Conservation (phyloP, 306 rosid species). For the Alnus glutinosa region DNA sequence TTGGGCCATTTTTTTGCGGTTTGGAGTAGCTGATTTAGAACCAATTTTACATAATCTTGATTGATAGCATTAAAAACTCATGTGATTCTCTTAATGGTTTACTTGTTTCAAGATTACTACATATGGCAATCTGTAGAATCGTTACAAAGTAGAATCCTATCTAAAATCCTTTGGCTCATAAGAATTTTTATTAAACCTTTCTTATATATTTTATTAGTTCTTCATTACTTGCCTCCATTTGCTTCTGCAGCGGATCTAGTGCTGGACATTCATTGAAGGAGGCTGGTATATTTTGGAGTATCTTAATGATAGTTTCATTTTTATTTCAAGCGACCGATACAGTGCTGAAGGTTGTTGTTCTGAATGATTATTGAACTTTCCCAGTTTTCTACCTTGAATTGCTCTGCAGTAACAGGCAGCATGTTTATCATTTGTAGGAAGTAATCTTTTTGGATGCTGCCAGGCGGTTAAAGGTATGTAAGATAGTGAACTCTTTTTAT, state of each 20-base stretch:
- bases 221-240: constrained; percentile 30
- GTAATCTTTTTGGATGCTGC: constrained; percentile 66
- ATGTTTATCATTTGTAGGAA: constrained; percentile 59
- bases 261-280: constrained; percentile 78
- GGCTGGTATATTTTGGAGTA: constrained; percentile 84
- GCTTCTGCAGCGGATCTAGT: constrained; percentile 66
- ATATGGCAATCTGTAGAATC: background rate
- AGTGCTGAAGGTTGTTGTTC: constrained; percentile 68
- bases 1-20: background rate
- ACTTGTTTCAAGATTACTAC: background rate
- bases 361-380: constrained; percentile 23
- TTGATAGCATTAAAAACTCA: background rate
- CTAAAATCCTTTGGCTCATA: background rate
- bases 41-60: background rate
- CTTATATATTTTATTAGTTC: background rate
- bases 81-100: background rate
- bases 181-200: background rate
- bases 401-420: constrained; percentile 27
- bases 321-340: constrained; percentile 89
- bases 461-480: constrained; percentile 58
- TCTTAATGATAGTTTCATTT: constrained; percentile 85
- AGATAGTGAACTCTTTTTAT: constrained; percentile 5
- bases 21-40: background rate
- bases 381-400: constrained; percentile 20
- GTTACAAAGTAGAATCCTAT: background rate